Conservation (phyloP, 495 filamentous ascomycete genomes). For the Hypoxylon trugodes region DNA sequence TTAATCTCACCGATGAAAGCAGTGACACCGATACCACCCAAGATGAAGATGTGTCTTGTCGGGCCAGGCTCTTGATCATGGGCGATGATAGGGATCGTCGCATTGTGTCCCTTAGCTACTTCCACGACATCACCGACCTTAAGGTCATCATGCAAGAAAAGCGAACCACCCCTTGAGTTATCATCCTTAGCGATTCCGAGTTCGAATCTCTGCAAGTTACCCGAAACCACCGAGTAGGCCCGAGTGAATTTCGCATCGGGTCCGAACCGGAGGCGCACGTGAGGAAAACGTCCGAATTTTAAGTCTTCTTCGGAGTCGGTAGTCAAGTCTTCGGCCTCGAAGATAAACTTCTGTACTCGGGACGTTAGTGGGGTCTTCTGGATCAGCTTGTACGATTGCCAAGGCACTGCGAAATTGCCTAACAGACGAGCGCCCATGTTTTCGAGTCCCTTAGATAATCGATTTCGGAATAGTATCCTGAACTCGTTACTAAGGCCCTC, state of each 20-base stretch:
- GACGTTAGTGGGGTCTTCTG: constrained; percentile 35
- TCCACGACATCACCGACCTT: constrained; percentile 56
- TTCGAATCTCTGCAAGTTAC: constrained; percentile 44
- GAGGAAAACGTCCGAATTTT: constrained; percentile 36
- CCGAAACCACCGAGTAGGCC: constrained; percentile 52
- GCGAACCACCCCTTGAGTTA: constrained; percentile 49
- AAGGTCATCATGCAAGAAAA: constrained; percentile 45
- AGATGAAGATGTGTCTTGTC: constrained; percentile 49
- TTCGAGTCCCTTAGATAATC: constrained; percentile 36
- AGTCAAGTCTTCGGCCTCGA: constrained; percentile 24
- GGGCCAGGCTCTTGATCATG: constrained; percentile 8
- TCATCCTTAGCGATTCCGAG: constrained; percentile 51
- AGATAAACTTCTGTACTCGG: constrained; percentile 38
- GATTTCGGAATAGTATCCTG: constrained; percentile 24
- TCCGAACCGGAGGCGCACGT: constrained; percentile 42
- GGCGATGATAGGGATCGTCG: constrained; percentile 16
- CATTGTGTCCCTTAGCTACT: constrained; percentile 44
- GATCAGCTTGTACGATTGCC: constrained; percentile 36
- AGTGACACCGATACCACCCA: constrained; percentile 53
- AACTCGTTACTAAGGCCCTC: constrained; percentile 48
- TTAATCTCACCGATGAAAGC: constrained; percentile 47
- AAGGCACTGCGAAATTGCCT: constrained; percentile 34
- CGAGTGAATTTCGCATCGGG: constrained; percentile 38
- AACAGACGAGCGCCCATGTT: constrained; percentile 34
- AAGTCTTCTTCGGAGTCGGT: constrained; percentile 26